Percentiles rank a stretch among this genome's conserved stretches.
Evolutionary conservation across 371 early-diverging fungal genomes (phyloP).

Genomic region (Mucor irregularis): DNA sequence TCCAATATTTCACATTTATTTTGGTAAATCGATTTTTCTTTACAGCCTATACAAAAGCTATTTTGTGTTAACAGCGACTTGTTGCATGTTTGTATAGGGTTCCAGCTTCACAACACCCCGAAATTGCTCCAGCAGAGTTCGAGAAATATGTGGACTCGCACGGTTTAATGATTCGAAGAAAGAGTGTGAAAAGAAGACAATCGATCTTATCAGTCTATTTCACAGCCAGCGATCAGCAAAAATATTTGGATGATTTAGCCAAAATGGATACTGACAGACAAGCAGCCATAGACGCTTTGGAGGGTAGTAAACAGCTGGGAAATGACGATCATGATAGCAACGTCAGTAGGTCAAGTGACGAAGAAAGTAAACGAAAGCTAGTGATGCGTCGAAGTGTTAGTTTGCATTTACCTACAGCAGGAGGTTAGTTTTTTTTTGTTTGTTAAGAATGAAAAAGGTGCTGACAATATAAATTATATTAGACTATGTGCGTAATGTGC

Average conservation of each 20-base stretch:
- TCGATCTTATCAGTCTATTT: constrained; percentile 54
- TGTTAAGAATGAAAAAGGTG: not conserved
- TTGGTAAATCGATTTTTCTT: constrained; percentile 35
- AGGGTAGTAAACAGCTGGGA: not conserved
- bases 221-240: constrained; percentile 40
- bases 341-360: not conserved
- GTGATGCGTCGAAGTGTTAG: constrained; percentile 51
- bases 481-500: constrained; percentile 21
- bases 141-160: constrained; percentile 48
- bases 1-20: constrained; percentile 52
- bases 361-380: constrained; percentile 14
- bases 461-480: not conserved
- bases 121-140: constrained; percentile 62
- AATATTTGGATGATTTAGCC: constrained; percentile 24
- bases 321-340: not conserved
- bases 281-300: not conserved
- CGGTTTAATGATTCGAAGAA: constrained; percentile 34
- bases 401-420: constrained; percentile 35
- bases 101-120: constrained; percentile 64
- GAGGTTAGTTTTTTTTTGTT: constrained; percentile 23
- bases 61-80: not conserved
- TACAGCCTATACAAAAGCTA: not conserved
- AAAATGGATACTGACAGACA: not conserved
- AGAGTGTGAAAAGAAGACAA: constrained; percentile 40
- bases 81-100: constrained; percentile 39